Evolutionary conservation across 371 early-diverging fungal genomes (phyloP).

Genomic region (Entomophthora muscae): DNA sequence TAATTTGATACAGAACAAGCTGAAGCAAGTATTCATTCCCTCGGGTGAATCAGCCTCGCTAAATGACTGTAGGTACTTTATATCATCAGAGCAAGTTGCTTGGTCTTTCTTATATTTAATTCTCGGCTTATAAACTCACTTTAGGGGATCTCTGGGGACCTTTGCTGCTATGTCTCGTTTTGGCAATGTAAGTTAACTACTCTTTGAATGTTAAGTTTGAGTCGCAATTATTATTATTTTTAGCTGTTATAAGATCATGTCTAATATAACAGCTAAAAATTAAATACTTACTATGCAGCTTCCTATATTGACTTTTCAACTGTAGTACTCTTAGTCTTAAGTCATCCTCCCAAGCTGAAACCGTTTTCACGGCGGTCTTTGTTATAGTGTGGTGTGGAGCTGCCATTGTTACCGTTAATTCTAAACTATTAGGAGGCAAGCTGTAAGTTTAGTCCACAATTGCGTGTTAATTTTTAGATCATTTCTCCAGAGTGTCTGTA

Average conservation of each 20-base stretch:
- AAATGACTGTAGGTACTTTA: slow-evolving; percentile 43
- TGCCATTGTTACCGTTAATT: slow-evolving; percentile 81
- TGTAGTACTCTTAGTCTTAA: slow-evolving; percentile 33
- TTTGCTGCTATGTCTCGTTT: slow-evolving; percentile 63
- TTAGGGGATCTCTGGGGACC: slow-evolving; percentile 94
- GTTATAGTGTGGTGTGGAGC: slow-evolving; percentile 83
- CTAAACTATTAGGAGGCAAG: slow-evolving; percentile 77
- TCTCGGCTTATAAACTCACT: too few species aligned
- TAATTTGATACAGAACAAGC: slow-evolving; percentile 45
- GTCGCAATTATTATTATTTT: too few species aligned
- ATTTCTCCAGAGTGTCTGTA: slow-evolving; percentile 87
- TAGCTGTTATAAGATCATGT: too few species aligned
- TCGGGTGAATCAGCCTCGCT: slow-evolving; percentile 41
- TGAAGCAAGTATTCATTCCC: slow-evolving; percentile 54
- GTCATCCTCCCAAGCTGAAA: slow-evolving; percentile 54
- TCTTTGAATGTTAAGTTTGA: too few species aligned
- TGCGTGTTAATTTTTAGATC: slow-evolving; percentile 27
- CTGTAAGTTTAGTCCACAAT: slow-evolving; percentile 28
- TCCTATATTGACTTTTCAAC: too few species aligned
- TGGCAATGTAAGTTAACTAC: slow-evolving; percentile 46
- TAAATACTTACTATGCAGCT: too few species aligned
- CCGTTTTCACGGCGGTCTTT: slow-evolving; percentile 80
- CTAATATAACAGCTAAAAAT: too few species aligned
- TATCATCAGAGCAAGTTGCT: neutral
- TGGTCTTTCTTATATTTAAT: too few species aligned